These are phyloP conservation scores for Clavispora asparagi DNA, from an alignment of 805 yeast genomes.

Conservation along the genomic window DNA sequence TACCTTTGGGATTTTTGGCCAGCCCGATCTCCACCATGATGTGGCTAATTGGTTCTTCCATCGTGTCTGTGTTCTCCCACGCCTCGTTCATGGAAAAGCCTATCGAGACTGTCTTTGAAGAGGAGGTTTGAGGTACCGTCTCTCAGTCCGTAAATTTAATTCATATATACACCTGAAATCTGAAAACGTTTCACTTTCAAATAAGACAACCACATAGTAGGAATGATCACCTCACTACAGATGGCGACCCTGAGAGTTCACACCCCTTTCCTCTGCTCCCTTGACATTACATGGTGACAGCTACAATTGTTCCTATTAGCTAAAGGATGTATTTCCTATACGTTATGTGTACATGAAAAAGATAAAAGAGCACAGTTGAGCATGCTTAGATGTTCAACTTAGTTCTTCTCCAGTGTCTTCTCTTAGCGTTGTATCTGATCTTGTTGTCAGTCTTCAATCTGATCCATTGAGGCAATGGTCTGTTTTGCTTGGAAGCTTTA, in stretches of 20 bases:
- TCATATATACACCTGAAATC: neutral
- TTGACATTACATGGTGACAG: neutral
- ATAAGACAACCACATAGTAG: too few relatives aligned
- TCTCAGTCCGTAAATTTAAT: neutral
- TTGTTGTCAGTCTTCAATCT: slow-evolving; percentile 97
- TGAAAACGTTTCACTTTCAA: too few relatives aligned
- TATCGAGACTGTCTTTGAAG: slow-evolving; percentile 89
- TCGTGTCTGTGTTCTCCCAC: slow-evolving; percentile 73
- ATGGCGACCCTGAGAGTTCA: too few relatives aligned
- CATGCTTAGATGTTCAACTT: slow-evolving; percentile 84
- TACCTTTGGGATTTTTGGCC: slow-evolving; percentile 82
- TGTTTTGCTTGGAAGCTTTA: slow-evolving; percentile 97
- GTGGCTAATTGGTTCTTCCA: slow-evolving; percentile 89
- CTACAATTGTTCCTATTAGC: neutral
- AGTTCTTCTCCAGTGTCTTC: slow-evolving; percentile 99
- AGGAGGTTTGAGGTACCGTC: slow-evolving; percentile 41
- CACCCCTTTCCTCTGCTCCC: too few relatives aligned
- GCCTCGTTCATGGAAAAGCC: slow-evolving; percentile 94
- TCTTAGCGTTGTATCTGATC: slow-evolving; percentile 98
- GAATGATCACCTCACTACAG: too few relatives aligned
- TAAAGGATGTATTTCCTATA: slow-evolving; percentile 15
- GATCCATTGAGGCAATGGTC: slow-evolving; percentile 99
- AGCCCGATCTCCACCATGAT: slow-evolving; percentile 84
- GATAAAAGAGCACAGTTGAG: slow-evolving; percentile 1
- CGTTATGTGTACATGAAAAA: slow-evolving; percentile 9